phyloP scores from a whole-genome alignment of 2,329 filamentous ascomycete genomes.

The Stromatinia cepivora region DNA sequence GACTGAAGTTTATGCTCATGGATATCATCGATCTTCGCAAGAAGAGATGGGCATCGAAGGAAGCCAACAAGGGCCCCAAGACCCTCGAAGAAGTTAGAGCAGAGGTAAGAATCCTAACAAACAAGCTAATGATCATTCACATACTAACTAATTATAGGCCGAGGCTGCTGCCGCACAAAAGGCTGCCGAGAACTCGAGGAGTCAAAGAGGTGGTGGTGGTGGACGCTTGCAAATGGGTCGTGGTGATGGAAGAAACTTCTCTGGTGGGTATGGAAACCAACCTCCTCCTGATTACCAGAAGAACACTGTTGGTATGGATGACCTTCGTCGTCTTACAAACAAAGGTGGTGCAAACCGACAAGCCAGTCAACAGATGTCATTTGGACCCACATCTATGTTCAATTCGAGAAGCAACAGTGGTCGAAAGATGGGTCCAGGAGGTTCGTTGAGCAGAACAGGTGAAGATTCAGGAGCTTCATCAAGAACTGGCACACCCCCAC shows the following conservation, averaged over 20 bases:
- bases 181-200: constrained; percentile 69
- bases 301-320: constrained; percentile 88
- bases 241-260: constrained; percentile 84
- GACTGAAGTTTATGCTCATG: constrained; percentile 95
- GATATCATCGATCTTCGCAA: constrained; percentile 85
- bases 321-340: constrained; percentile 75
- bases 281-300: constrained; percentile 68
- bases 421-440: constrained; percentile 73
- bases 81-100: constrained; percentile 90
- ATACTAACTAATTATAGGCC: constrained; percentile 46
- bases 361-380: constrained; percentile 59
- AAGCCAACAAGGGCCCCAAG: constrained; percentile 91
- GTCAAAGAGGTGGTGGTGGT: constrained; percentile 62
- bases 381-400: constrained; percentile 87
- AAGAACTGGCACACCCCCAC: constrained; percentile 83
- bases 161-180: constrained; percentile 79
- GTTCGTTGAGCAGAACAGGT: constrained; percentile 68
- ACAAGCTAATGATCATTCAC: background rate
- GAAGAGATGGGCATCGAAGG: constrained; percentile 80
- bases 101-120: constrained; percentile 54
- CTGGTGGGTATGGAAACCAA: constrained; percentile 67
- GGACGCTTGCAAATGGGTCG: constrained; percentile 75
- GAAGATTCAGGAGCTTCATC: constrained; percentile 89
- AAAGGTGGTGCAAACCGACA: constrained; percentile 60
- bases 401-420: constrained; percentile 89